Base-by-base conservation (phyloP, 805 yeast genomes). In the Kazachstania africana region DNA sequence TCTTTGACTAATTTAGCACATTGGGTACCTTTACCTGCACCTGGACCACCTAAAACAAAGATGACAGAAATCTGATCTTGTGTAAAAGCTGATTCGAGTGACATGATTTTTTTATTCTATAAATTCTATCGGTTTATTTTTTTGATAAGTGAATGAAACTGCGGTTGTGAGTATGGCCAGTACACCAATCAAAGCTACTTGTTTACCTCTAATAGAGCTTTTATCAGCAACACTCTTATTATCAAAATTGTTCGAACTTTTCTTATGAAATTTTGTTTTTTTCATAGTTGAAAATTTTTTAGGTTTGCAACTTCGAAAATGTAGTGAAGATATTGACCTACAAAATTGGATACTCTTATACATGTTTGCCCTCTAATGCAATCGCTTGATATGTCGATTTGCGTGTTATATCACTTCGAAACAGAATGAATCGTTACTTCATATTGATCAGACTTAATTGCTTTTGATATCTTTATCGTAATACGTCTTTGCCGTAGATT, bases 21-120 rank as follows among this genome's bases (percentile, higher is more conserved):
- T 59, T 88, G 98, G 1, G 98, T 88, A 35, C 98, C 97, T 54
- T 91, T 91, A 27, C 98, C 97, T 18, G 94, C 82, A 14, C 97
- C 97, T 4, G 97, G 97, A 3, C 97, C 97, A 27, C 98, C 98
- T 20, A 88, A 70, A 13, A 88, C 95, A 55, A 83, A 88, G 17
- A 87, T 68, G 4, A 88, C 94, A 17, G 81, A 73, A 18, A 81
- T 75, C 34, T 82, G 76, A 24, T 74, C 72, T 2, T 68, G 66
- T 8, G 68, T 59, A 51, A 81, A 81, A 0, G 78, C 74, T 19
- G 56, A 48, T 12, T 39, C 31, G 10, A 29, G 28, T 14, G 29
- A 26, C 26, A 33, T 26, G 31, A 13, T 47, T 50, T 8, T 36
- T 19, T 31, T 36, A 38, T 36, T 72, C 78, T 26, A 68, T 37